Evolutionary conservation across 2,329 filamentous ascomycete genomes (phyloP).

Genomic region (Trichophyton simii): DNA sequence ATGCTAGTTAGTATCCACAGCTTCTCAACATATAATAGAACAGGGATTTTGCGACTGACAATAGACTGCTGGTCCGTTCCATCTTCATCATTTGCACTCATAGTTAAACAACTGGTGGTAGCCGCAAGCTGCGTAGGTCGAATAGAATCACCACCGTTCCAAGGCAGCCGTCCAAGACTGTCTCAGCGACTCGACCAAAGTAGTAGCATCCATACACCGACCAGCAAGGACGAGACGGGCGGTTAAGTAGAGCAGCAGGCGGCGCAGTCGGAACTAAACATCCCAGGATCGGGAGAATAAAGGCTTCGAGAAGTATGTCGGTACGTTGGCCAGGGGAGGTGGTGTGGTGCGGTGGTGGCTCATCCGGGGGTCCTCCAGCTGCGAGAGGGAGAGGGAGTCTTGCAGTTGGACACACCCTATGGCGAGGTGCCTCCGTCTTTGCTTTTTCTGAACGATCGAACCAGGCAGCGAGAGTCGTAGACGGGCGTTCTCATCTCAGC

Average conservation of each 20-base stretch:
- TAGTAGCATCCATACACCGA: neutral
- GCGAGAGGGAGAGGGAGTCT: neutral
- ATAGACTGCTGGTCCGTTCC: constrained; percentile 10
- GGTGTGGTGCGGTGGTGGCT: neutral
- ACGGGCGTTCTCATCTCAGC: neutral
- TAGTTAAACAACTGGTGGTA: neutral
- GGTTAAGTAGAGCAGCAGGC: neutral
- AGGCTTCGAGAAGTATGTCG: neutral
- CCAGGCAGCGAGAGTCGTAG: neutral
- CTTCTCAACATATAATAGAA: neutral
- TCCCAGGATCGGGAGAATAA: neutral
- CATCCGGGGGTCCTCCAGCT: neutral
- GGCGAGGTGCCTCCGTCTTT: constrained; percentile 1
- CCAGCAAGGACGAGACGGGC: neutral
- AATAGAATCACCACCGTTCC: neutral
- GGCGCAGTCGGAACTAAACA: neutral
- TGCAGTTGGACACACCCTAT: neutral
- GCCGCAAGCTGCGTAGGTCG: neutral
- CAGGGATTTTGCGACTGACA: constrained; percentile 7
- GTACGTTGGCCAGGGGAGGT: neutral
- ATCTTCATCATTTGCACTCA: neutral
- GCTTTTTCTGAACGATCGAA: neutral
- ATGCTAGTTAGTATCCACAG: constrained; percentile 10
- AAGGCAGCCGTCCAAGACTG: neutral
- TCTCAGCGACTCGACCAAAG: neutral